Conservation (phyloP, 805 yeast species). For the Suhomyces sp. region DNA sequence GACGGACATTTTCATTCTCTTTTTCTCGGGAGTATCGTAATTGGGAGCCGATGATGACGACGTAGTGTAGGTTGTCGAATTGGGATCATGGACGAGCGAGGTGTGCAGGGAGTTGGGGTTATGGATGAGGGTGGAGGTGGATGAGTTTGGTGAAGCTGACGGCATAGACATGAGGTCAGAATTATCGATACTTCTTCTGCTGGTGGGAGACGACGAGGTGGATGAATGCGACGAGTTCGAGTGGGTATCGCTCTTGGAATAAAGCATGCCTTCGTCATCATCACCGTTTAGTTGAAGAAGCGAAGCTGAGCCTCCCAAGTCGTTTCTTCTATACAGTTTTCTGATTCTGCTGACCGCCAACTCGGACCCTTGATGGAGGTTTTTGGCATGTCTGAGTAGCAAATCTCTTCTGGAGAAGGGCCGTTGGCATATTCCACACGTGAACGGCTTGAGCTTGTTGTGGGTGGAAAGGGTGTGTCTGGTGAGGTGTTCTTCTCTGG, state of each 20-base stretch:
- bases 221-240: constrained; percentile 1
- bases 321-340: constrained; percentile 34
- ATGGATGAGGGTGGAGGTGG: background rate
- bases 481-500: constrained; percentile 47
- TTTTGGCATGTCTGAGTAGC: constrained; percentile 44
- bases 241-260: constrained; percentile 1
- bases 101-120: too few relatives aligned
- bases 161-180: constrained; percentile 8
- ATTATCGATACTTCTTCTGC: constrained; percentile 9
- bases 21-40: constrained; percentile 30
- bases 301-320: constrained; percentile 2
- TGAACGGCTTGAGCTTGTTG: constrained; percentile 44
- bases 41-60: constrained; percentile 1
- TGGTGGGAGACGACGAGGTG: constrained; percentile 3
- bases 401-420: constrained; percentile 45
- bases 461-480: constrained; percentile 44
- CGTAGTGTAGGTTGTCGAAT: background rate
- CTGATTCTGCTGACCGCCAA: constrained; percentile 43
- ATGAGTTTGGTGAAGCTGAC: too few relatives aligned
- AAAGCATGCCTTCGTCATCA: background rate
- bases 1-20: constrained; percentile 40
- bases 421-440: constrained; percentile 44
- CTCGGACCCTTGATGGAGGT: constrained; percentile 44
- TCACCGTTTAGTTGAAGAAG: background rate
- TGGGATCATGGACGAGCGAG: background rate